Conservation (phyloP, 495 filamentous ascomycete species). For the Trichoderma erinaceum region DNA sequence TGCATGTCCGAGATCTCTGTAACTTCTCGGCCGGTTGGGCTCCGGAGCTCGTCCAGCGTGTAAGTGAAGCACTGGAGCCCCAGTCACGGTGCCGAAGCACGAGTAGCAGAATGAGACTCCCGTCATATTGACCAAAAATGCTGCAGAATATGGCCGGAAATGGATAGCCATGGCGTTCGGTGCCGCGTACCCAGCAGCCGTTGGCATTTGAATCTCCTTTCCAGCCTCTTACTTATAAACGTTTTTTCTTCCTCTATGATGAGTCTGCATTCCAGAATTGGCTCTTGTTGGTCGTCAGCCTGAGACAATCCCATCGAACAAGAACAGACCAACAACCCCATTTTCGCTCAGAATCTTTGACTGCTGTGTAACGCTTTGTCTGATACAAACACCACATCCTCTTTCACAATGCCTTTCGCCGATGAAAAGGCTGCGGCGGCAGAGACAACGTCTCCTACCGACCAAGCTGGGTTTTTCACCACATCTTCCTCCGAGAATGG, state of each 20-base stretch:
- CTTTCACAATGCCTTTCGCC: not conserved
- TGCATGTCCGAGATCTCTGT: constrained; percentile 1
- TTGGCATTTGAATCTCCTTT: no score
- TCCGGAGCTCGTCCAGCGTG: not conserved
- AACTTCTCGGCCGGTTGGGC: not conserved
- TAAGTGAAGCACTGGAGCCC: not conserved
- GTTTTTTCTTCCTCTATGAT: no score
- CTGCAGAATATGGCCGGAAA: not conserved
- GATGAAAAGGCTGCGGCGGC: not conserved
- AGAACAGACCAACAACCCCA: no score
- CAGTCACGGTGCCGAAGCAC: not conserved
- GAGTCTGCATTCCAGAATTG: no score
- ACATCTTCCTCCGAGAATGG: not conserved
- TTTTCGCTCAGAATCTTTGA: not conserved
- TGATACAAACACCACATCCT: not conserved
- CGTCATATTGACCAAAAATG: not conserved
- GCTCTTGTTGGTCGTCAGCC: no score
- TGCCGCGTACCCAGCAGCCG: no score
- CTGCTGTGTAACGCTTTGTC: not conserved
- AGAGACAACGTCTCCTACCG: not conserved
- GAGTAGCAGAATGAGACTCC: not conserved
- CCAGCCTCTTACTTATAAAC: no score
- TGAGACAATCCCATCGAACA: no score
- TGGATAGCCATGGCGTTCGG: no score
- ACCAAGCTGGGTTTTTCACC: not conserved